A percentile compares a stretch with the other conserved stretches of the same genome.
phyloP scores from a whole-genome alignment of 2,329 filamentous ascomycete species.

The Hyphodiscus sp. region DNA sequence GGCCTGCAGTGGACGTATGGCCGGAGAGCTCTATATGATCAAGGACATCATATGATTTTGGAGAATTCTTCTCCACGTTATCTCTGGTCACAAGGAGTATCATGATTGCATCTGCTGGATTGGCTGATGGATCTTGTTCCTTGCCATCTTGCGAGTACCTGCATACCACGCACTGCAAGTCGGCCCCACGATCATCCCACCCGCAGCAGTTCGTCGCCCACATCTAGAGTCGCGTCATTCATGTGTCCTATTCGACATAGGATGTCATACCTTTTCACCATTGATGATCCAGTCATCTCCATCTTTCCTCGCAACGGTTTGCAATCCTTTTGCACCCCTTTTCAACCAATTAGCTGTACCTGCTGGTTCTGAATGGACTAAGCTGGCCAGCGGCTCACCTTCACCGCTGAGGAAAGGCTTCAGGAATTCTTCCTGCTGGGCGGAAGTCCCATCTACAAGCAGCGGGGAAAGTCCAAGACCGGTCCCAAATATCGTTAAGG shows the following conservation, averaged over 20 bases:
- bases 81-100: conserved; percentile 44
- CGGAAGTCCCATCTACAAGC: conserved; percentile 37
- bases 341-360: conserved; percentile 47
- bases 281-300: conserved; percentile 45
- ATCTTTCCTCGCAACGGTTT: conserved; percentile 42
- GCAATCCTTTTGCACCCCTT: conserved; percentile 40
- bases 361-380: conserved; percentile 46
- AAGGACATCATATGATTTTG: conserved; percentile 39
- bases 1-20: conserved; percentile 42
- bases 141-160: conserved; percentile 26
- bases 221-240: conserved; percentile 29
- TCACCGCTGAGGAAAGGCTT: conserved; percentile 39
- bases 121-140: conserved; percentile 14
- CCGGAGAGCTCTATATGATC: conserved; percentile 39
- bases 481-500: conserved; percentile 45
- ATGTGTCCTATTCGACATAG: background rate
- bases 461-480: conserved; percentile 46
- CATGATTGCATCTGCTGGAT: conserved; percentile 36
- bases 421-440: conserved; percentile 38
- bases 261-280: conserved; percentile 41
- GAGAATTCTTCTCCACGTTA: conserved; percentile 39
- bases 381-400: conserved; percentile 42
- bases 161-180: conserved; percentile 46
- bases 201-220: conserved; percentile 50
- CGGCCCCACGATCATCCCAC: conserved; percentile 46